Conservation (phyloP, 768 basidiomycete genomes). For the Boletellus sp. region DNA sequence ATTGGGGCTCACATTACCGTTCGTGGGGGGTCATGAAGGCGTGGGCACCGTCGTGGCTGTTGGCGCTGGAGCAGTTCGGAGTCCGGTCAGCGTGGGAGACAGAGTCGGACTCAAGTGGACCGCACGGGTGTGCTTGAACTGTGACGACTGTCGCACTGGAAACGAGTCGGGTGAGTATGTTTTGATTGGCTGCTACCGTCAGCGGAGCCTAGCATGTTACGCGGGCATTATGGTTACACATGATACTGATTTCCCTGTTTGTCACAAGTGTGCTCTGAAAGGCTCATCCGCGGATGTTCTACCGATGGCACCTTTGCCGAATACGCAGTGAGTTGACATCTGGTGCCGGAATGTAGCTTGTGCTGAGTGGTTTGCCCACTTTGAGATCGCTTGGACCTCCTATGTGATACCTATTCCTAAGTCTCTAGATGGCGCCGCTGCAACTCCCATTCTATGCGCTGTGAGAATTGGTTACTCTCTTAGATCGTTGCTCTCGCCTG, state of each 20-base stretch:
- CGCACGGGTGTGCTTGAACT: constrained; percentile 37
- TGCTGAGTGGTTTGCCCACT: background rate
- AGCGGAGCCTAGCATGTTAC: no score
- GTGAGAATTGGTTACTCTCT: constrained; percentile 13
- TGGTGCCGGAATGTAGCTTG: background rate
- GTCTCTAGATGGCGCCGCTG: constrained; percentile 36
- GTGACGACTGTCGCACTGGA: constrained; percentile 38
- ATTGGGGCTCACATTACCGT: constrained; percentile 25
- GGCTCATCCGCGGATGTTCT: constrained; percentile 31
- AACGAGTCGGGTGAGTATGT: constrained; percentile 30
- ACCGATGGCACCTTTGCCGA: constrained; percentile 44
- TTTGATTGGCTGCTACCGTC: background rate
- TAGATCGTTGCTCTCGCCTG: background rate
- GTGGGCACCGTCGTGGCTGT: constrained; percentile 45
- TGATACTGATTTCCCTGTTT: background rate
- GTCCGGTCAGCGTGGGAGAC: constrained; percentile 36
- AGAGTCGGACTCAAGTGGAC: constrained; percentile 45
- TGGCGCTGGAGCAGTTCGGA: constrained; percentile 30
- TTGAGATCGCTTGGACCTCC: constrained; percentile 31
- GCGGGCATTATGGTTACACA: background rate
- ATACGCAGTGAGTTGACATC: constrained; percentile 30
- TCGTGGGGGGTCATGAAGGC: constrained; percentile 46
- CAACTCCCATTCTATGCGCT: constrained; percentile 44
- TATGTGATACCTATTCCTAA: constrained; percentile 47
- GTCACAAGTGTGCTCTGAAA: constrained; percentile 12